Conservation (phyloP, 768 basidiomycete genomes). For the Naganishia friedmannii region DNA sequence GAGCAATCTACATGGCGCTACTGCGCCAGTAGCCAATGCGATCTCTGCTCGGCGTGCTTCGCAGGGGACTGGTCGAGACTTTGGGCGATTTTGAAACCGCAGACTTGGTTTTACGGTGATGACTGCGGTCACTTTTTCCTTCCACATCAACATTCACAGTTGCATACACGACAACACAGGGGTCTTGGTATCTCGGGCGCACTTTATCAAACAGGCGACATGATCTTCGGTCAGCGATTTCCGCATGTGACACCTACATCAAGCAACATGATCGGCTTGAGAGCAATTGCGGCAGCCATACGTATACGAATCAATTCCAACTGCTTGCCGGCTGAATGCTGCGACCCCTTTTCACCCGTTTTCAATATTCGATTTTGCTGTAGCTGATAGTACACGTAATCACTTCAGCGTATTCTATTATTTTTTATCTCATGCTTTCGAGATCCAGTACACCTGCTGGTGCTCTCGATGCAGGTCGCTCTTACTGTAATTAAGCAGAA, state of each 20-base stretch:
- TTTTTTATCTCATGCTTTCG: neutral
- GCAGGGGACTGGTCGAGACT: neutral
- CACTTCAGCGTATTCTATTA: slow-evolving; percentile 10
- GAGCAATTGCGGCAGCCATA: neutral
- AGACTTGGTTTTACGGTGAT: neutral
- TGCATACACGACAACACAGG: neutral
- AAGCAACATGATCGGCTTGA: neutral
- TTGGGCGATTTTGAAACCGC: neutral
- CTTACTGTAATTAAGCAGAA: no score
- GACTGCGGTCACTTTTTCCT: neutral
- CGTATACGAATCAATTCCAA: neutral
- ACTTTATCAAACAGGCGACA: neutral
- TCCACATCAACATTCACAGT: neutral
- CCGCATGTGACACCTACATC: neutral
- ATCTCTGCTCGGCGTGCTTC: neutral
- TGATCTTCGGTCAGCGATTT: neutral
- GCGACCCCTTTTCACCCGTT: neutral
- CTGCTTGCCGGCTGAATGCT: neutral
- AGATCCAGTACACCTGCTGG: neutral
- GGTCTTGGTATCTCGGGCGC: neutral
- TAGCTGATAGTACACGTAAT: slow-evolving; percentile 26
- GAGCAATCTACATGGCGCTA: slow-evolving; percentile 2
- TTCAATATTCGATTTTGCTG: slow-evolving; percentile 14
- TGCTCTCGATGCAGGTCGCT: no score
- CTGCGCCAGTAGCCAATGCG: neutral